Evolutionary conservation across 2,329 filamentous ascomycete genomes (phyloP).

Genomic region (Orbilia brochopaga): DNA sequence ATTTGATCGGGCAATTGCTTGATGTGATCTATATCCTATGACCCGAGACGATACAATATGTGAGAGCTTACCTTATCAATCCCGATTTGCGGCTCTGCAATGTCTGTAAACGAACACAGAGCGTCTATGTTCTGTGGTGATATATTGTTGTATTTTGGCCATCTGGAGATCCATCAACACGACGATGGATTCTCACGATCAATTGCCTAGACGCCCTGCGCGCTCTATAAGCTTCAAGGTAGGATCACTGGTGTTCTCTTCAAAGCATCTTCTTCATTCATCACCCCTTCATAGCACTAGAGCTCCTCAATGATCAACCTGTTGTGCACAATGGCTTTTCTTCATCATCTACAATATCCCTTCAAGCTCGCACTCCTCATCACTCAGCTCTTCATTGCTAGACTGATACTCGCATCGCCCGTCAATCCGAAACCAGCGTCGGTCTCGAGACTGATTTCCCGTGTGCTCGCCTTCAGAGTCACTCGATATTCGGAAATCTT

Average conservation of each 20-base stretch:
- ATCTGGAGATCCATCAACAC: neutral
- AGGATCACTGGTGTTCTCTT: neutral
- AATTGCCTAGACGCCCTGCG: neutral
- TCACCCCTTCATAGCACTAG: too few species aligned
- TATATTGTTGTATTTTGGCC: too few species aligned
- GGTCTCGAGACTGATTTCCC: neutral
- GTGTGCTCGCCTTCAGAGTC: slow-evolving; percentile 19
- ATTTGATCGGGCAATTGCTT: too few species aligned
- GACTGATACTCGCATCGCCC: slow-evolving; percentile 17
- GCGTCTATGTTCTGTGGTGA: too few species aligned
- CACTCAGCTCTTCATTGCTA: slow-evolving; percentile 3
- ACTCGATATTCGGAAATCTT: slow-evolving; percentile 34
- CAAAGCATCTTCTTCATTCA: neutral
- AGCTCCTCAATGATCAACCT: neutral
- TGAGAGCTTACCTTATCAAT: too few species aligned
- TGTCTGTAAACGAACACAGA: too few species aligned
- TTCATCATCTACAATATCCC: neutral
- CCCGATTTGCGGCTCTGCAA: too few species aligned
- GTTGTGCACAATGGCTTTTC: neutral
- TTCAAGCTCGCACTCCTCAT: slow-evolving; percentile 1
- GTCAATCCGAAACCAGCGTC: neutral
- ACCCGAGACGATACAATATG: too few species aligned
- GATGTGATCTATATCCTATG: too few species aligned
- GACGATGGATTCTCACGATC: neutral
- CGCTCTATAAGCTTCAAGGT: neutral